Evolutionary conservation across 768 basidiomycete genomes (phyloP).

Genomic region (Tylopilus vinaceipallidus): DNA sequence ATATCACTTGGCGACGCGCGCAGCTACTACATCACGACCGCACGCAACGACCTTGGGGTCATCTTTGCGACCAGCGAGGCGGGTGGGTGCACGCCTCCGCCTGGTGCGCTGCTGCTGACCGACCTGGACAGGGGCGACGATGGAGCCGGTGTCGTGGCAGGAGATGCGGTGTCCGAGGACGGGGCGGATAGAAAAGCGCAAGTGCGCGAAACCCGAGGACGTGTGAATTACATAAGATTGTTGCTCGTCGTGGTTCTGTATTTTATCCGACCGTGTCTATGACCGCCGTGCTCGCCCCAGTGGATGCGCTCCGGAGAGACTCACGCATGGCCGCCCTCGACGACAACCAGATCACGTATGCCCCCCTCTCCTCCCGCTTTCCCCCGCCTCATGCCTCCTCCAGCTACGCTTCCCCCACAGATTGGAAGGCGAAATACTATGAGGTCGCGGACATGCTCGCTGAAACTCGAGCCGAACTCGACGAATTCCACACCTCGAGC

Average conservation of each 20-base stretch:
- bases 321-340: constrained; percentile 59
- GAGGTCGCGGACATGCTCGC: constrained; percentile 82
- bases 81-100: constrained; percentile 42
- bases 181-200: constrained; percentile 74
- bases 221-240: constrained; percentile 37
- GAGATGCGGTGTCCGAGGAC: constrained; percentile 88
- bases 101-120: constrained; percentile 3
- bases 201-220: constrained; percentile 82
- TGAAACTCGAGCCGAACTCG: constrained; percentile 82
- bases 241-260: constrained; percentile 17
- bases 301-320: constrained; percentile 58
- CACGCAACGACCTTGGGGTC: constrained; percentile 86
- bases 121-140: constrained; percentile 60
- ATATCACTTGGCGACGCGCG: constrained; percentile 90
- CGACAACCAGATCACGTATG: constrained; percentile 62
- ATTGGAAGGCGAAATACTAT: constrained; percentile 79
- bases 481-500: constrained; percentile 83
- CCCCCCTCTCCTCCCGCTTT: constrained; percentile 9
- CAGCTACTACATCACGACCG: constrained; percentile 90
- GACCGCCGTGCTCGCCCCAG: constrained; percentile 65
- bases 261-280: constrained; percentile 34
- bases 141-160: constrained; percentile 88
- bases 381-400: constrained; percentile 18
- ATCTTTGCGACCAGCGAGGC: constrained; percentile 89
- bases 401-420: constrained; percentile 59